Evolutionary conservation across 2,329 filamentous ascomycete species (phyloP).

Genomic region (Aaosphaeria pasadenensis): DNA sequence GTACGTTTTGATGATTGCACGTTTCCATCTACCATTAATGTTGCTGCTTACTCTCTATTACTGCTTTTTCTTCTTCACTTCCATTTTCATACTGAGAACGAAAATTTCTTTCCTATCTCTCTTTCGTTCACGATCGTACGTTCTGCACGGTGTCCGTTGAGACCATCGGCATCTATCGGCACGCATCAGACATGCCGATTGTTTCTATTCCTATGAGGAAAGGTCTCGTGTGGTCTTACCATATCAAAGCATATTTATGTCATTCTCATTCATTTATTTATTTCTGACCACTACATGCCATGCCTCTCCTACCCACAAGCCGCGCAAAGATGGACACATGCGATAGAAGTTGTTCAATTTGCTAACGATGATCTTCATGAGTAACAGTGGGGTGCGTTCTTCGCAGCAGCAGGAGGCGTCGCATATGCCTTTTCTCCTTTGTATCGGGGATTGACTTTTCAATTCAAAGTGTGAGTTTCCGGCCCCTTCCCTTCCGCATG

Average conservation of each 20-base stretch:
- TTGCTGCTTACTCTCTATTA: background rate
- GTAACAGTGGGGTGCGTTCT: constrained; percentile 63
- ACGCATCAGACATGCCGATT: too few relatives aligned
- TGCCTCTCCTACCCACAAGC: too few relatives aligned
- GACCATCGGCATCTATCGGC: too few relatives aligned
- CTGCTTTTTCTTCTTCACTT: background rate
- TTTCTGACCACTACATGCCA: too few relatives aligned
- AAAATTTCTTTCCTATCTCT: background rate
- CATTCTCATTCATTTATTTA: too few relatives aligned
- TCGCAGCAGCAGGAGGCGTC: constrained; percentile 59
- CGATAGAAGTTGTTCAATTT: too few relatives aligned
- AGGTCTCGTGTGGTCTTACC: too few relatives aligned
- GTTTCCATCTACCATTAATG: constrained; percentile 1
- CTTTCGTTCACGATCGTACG: background rate
- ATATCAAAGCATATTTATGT: too few relatives aligned
- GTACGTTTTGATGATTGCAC: constrained; percentile 31
- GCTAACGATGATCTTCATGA: too few relatives aligned
- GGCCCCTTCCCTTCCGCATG: background rate
- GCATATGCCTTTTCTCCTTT: constrained; percentile 66
- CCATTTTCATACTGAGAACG: background rate
- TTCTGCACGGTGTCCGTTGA: background rate
- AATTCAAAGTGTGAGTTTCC: constrained; percentile 31
- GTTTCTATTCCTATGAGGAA: too few relatives aligned
- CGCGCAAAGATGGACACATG: too few relatives aligned
- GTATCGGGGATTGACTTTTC: constrained; percentile 56